Evolutionary conservation across 2,329 filamentous ascomycete species (phyloP), one percentile per base, ranked within the genome.

Genomic region (Fusarium odoratissimum): DNA sequence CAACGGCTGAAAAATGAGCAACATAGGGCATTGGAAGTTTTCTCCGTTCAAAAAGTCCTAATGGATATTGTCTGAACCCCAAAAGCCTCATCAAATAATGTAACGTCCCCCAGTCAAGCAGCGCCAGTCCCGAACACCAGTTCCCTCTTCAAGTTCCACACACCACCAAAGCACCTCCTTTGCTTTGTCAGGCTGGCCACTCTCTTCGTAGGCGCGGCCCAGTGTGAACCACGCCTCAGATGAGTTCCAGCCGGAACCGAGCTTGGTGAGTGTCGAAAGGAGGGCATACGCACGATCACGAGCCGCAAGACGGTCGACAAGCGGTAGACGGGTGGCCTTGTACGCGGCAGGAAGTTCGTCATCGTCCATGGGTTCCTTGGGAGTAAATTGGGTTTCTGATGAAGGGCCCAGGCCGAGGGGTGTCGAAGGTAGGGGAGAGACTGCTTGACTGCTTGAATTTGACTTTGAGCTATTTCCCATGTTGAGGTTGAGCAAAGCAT

Each of bases 111-210:
- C 86, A 7, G 89, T 91, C 33, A 94, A 87, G 73, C 88, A 91
- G 35, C 86, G 88, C 96, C 95, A 98, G 65, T 89, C 88, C 64
- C 96, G 90, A 52, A 97, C 88, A 0, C 92, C 94, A 72, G 90
- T 90, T 12, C 90, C 91, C 80, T 99, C 95, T 80, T 98, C 96
- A 35, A 99, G 86, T 82, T 98, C 95, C 17, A 99, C 93, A 76
- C 95, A 97, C 95, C 95, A 98, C 96, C 96, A 98, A 11, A 98
- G 87, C 49, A 95, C 94, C 75, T 96, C 93, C 83, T 95, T 97
- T 19, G 96, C 93, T 84, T 95, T 97, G 41, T 96, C 93, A 4
- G 90, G 82, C 83, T 97, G 93, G 1, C 92, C 93, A 64, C 93
- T 93, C 79, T 95, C 90, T 82, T 99, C 96, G 78, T 98, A 93